phyloP scores from a whole-genome alignment of 306 rosid species.

The Malus orientalis region DNA sequence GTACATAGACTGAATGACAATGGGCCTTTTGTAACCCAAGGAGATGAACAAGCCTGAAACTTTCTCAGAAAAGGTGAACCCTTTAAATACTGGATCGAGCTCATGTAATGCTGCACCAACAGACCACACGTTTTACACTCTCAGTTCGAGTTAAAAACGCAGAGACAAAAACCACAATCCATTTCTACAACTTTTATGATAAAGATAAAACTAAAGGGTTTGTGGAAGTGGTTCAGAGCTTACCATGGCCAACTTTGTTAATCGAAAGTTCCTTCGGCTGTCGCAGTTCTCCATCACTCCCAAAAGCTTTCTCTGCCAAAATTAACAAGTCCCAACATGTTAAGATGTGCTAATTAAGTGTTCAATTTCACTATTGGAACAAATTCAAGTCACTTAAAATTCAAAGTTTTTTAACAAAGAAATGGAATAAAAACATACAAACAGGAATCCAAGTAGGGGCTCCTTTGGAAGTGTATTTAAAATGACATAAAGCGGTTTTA shows the following conservation, averaged over 20 bases:
- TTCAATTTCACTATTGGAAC: not conserved
- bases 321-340: not conserved
- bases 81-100: slow-evolving; percentile 70
- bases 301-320: slow-evolving; percentile 83
- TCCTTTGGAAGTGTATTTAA: too few species aligned
- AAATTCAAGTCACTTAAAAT: not conserved
- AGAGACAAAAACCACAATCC: not conserved
- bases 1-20: slow-evolving; percentile 83
- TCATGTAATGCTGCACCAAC: slow-evolving; percentile 73
- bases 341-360: not conserved
- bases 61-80: slow-evolving; percentile 64
- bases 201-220: not conserved
- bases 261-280: slow-evolving; percentile 80
- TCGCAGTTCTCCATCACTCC: slow-evolving; percentile 69
- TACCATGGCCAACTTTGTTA: slow-evolving; percentile 95
- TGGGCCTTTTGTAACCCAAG: slow-evolving; percentile 77
- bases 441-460: not conserved
- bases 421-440: not conserved
- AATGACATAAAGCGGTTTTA: too few species aligned
- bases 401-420: not conserved
- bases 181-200: not conserved
- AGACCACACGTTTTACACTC: not conserved
- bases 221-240: not conserved
- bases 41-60: slow-evolving; percentile 53
- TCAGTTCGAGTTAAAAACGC: not conserved